A percentile compares a stretch with the other conserved stretches of the same genome.
These are phyloP conservation scores for Trichoderma erinaceum DNA, from an alignment of 495 filamentous ascomycete species.

Conservation along the genomic window DNA sequence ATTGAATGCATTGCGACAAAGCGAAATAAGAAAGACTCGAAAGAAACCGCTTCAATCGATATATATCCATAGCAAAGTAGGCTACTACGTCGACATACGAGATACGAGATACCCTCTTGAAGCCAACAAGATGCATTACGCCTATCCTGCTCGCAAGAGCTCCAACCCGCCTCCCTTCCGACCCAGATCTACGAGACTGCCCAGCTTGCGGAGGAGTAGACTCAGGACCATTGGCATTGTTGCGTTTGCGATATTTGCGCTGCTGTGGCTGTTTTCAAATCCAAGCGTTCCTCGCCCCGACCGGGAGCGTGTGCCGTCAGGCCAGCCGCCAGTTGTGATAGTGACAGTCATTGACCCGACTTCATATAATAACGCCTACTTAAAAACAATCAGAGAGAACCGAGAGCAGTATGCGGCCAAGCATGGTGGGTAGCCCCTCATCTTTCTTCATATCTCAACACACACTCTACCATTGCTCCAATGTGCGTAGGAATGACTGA, in stretches of 20 bases:
- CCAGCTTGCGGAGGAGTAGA: slow-evolving; percentile 57
- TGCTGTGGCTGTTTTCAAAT: slow-evolving; percentile 59
- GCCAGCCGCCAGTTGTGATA: slow-evolving; percentile 74
- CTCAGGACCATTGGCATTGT: slow-evolving; percentile 57
- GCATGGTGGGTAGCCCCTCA: slow-evolving; percentile 60
- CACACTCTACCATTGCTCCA: background rate
- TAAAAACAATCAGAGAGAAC: slow-evolving; percentile 71
- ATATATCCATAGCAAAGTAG: background rate
- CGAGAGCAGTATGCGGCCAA: slow-evolving; percentile 76
- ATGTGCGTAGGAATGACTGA: background rate
- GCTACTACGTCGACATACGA: background rate
- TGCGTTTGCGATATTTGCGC: slow-evolving; percentile 46
- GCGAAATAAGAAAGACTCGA: background rate
- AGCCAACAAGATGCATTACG: slow-evolving; percentile 73
- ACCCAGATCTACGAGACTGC: slow-evolving; percentile 54
- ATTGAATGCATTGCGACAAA: background rate
- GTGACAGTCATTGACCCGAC: slow-evolving; percentile 75
- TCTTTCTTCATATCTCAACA: background rate
- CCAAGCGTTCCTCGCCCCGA: slow-evolving; percentile 36
- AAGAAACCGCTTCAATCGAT: background rate
- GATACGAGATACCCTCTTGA: background rate
- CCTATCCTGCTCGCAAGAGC: slow-evolving; percentile 76
- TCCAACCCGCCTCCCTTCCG: slow-evolving; percentile 59
- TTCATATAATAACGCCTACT: slow-evolving; percentile 55
- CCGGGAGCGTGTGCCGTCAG: slow-evolving; percentile 34